These are phyloP conservation scores for Pisolithus microcarpus DNA, from an alignment of 768 basidiomycete genomes.

Conservation along the genomic window DNA sequence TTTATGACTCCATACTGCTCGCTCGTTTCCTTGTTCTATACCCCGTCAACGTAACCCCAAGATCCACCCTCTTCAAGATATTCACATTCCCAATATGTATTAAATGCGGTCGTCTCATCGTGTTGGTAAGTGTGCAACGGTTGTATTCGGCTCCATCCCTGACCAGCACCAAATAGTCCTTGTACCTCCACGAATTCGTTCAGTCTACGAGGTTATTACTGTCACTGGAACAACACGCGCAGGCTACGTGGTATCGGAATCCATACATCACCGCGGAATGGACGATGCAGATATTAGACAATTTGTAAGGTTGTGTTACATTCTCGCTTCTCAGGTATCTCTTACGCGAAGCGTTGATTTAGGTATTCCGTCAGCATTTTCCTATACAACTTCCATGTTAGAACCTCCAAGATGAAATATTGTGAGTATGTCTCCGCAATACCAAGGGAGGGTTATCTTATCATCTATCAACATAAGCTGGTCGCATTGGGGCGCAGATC, in stretches of 20 bases:
- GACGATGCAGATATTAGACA: conserved; percentile 29
- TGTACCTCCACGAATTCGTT: conserved; percentile 1
- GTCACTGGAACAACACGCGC: not conserved
- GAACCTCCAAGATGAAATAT: not conserved
- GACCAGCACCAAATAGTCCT: not conserved
- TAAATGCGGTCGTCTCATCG: conserved; percentile 25
- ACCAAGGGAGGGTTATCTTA: not conserved
- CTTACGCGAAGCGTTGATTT: not conserved
- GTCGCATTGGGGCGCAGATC: conserved; percentile 17
- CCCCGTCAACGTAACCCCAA: conserved; percentile 17
- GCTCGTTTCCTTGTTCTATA: conserved; percentile 32
- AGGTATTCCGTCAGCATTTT: conserved; percentile 25
- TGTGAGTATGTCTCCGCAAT: not conserved
- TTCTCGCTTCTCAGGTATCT: not conserved
- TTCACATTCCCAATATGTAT: conserved; percentile 24
- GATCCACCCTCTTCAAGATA: conserved; percentile 12
- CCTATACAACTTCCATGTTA: conserved; percentile 17
- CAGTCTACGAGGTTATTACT: not conserved
- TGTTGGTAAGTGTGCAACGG: conserved; percentile 2
- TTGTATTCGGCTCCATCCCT: conserved; percentile 1
- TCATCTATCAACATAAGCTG: conserved; percentile 3
- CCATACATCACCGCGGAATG: conserved; percentile 24
- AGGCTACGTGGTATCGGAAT: conserved; percentile 2
- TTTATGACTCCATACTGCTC: conserved; percentile 33
- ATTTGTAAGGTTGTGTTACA: conserved; percentile 18